Evolutionary conservation across 495 filamentous ascomycete species (phyloP).

Genomic region (Penicillium canariense): DNA sequence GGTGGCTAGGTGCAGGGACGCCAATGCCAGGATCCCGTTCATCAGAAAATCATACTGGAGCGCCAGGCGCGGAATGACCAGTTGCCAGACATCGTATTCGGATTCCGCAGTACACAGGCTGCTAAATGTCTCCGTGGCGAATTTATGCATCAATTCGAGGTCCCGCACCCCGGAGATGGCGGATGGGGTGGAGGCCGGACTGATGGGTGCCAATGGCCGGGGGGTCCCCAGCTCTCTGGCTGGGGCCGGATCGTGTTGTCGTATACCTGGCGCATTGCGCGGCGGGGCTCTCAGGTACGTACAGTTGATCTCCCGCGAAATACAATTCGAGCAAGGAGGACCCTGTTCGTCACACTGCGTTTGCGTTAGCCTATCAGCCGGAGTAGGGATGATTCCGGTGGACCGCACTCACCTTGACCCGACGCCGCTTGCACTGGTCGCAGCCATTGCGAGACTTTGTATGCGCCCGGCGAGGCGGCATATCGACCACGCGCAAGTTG

Average conservation of each 20-base stretch:
- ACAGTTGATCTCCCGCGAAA: slow-evolving; percentile 38
- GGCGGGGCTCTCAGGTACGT: slow-evolving; percentile 35
- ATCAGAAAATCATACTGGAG: slow-evolving; percentile 53
- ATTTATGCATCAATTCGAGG: slow-evolving; percentile 45
- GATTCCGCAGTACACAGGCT: slow-evolving; percentile 31
- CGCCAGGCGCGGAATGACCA: slow-evolving; percentile 46
- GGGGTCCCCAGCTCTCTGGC: slow-evolving; percentile 8
- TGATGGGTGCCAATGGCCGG: slow-evolving; percentile 19
- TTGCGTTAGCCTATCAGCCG: slow-evolving; percentile 12
- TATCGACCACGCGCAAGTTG: slow-evolving; percentile 13
- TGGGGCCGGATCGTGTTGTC: not conserved
- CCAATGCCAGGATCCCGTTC: slow-evolving; percentile 53
- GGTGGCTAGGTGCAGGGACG: slow-evolving; percentile 52
- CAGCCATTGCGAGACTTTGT: slow-evolving; percentile 59
- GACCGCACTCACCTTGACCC: slow-evolving; percentile 55
- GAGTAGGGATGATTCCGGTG: too few relatives aligned
- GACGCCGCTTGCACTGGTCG: slow-evolving; percentile 55
- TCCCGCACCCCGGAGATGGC: slow-evolving; percentile 28
- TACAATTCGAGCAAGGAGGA: slow-evolving; percentile 46
- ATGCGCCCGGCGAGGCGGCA: slow-evolving; percentile 46
- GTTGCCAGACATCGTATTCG: slow-evolving; percentile 35
- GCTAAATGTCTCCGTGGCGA: slow-evolving; percentile 39
- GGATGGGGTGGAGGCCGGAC: slow-evolving; percentile 19
- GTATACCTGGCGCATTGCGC: slow-evolving; percentile 11
- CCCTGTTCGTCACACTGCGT: slow-evolving; percentile 46